Percentiles rank a stretch among this genome's conserved stretches.
Conservation (phyloP, 495 filamentous ascomycete species). For the Aspergillus nanangensis region DNA sequence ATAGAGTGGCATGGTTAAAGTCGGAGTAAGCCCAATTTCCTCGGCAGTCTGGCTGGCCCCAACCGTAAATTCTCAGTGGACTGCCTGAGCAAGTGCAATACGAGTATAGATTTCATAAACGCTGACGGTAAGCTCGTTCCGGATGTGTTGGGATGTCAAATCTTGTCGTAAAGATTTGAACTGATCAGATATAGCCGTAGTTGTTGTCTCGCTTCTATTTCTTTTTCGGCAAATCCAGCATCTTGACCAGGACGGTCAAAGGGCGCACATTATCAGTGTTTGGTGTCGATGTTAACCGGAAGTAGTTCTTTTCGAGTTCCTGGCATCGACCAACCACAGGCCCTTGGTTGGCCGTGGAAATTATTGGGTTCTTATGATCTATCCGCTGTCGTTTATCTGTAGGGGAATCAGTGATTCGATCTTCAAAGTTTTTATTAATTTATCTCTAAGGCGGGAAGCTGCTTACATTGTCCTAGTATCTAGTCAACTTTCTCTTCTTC, state of each 20-base stretch:
- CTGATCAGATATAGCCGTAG: constrained; percentile 96
- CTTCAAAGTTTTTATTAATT: constrained; percentile 66
- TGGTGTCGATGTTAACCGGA: constrained; percentile 86
- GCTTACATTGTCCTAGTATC: constrained; percentile 44
- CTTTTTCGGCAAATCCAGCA: constrained; percentile 81
- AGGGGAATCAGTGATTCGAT: constrained; percentile 63
- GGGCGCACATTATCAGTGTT: constrained; percentile 85
- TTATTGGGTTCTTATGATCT: constrained; percentile 59
- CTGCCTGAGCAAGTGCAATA: constrained; percentile 64
- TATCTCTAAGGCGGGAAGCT: constrained; percentile 67
- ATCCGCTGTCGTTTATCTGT: constrained; percentile 59
- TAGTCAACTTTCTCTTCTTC: constrained; percentile 80
- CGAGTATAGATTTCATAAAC: constrained; percentile 98
- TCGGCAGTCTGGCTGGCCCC: background rate
- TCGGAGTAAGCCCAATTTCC: background rate
- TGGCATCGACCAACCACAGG: constrained; percentile 83
- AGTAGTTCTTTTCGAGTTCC: constrained; percentile 87
- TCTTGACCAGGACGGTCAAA: constrained; percentile 71
- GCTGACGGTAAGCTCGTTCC: constrained; percentile 87
- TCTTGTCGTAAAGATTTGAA: constrained; percentile 98
- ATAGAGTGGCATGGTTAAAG: background rate
- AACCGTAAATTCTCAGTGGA: background rate
- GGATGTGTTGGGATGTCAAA: constrained; percentile 95
- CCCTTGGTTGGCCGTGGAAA: constrained; percentile 54
- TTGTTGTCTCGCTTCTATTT: constrained; percentile 94